Conservation (phyloP, 139 green algal species). For the Edaphochlamys debaryana region DNA sequence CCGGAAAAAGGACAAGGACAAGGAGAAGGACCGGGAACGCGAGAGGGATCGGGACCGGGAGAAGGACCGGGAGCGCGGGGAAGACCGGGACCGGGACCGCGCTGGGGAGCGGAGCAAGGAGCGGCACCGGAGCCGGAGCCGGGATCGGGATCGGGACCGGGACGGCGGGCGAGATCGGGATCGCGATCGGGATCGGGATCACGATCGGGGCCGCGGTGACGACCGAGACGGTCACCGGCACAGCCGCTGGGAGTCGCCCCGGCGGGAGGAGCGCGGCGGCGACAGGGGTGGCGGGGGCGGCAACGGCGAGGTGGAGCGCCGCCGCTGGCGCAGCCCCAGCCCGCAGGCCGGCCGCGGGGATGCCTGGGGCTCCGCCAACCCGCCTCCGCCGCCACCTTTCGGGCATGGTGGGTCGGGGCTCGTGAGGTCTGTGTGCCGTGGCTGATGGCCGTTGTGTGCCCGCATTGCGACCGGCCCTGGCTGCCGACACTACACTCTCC, state of each 20-base stretch:
- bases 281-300: background rate
- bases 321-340: constrained; percentile 24
- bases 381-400: background rate
- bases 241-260: background rate
- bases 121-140: constrained; percentile 12
- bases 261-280: background rate
- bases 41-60: background rate
- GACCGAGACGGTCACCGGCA: background rate
- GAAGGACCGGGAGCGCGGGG: background rate
- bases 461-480: background rate
- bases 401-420: too few relatives aligned
- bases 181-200: background rate
- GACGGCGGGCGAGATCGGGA: background rate
- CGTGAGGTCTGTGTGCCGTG: background rate
- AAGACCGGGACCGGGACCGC: background rate
- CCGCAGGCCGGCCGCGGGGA: background rate
- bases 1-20: background rate
- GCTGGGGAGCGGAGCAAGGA: too few relatives aligned
- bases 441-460: background rate
- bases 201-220: background rate
- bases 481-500: too few relatives aligned
- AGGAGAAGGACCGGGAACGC: too few relatives aligned
- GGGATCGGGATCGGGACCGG: background rate
- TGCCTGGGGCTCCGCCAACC: background rate
- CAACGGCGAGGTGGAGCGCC: background rate